Evolutionary conservation across 1,284 basidiomycete genomes (phyloP).

Genomic region (Malassezia equina): DNA sequence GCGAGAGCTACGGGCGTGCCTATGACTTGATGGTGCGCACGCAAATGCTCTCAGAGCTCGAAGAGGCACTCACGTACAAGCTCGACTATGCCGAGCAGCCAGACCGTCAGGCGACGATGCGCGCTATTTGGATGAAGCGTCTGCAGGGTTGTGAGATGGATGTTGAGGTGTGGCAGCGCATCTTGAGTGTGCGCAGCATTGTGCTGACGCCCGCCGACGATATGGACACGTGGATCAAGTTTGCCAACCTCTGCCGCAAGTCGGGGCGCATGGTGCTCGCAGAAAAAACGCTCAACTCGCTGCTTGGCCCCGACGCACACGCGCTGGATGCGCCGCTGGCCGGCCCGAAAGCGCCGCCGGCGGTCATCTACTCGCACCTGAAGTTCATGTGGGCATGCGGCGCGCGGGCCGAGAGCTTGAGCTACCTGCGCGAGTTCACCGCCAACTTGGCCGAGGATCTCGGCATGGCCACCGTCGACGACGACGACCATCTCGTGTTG

Average conservation of each 20-base stretch:
- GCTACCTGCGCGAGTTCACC: conserved; percentile 77
- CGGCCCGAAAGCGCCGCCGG: conserved; percentile 60
- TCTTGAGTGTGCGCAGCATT: conserved; percentile 86
- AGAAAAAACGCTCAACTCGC: conserved; percentile 81
- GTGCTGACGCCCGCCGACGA: conserved; percentile 90
- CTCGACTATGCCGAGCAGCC: conserved; percentile 60
- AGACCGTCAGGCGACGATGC: conserved; percentile 56
- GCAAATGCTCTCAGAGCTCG: conserved; percentile 95
- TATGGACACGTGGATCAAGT: conserved; percentile 93
- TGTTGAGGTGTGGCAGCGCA: conserved; percentile 97
- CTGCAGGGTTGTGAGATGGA: conserved; percentile 93
- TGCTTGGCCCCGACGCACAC: conserved; percentile 38
- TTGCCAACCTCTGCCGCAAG: conserved; percentile 76
- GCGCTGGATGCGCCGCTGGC: conserved; percentile 27
- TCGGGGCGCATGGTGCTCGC: conserved; percentile 77
- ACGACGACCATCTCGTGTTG: conserved; percentile 28
- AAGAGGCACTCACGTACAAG: conserved; percentile 96
- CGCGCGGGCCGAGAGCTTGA: conserved; percentile 66
- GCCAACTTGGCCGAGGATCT: conserved; percentile 63
- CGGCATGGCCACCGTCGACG: conserved; percentile 50
- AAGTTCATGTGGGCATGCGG: conserved; percentile 94
- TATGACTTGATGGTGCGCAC: conserved; percentile 92
- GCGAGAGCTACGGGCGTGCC: conserved; percentile 89
- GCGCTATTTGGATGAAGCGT: conserved; percentile 51
- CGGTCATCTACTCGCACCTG: conserved; percentile 91